These are phyloP conservation scores for Cystofilobasidium capitatum DNA, from an alignment of 768 basidiomycete species.

Conservation along the genomic window DNA sequence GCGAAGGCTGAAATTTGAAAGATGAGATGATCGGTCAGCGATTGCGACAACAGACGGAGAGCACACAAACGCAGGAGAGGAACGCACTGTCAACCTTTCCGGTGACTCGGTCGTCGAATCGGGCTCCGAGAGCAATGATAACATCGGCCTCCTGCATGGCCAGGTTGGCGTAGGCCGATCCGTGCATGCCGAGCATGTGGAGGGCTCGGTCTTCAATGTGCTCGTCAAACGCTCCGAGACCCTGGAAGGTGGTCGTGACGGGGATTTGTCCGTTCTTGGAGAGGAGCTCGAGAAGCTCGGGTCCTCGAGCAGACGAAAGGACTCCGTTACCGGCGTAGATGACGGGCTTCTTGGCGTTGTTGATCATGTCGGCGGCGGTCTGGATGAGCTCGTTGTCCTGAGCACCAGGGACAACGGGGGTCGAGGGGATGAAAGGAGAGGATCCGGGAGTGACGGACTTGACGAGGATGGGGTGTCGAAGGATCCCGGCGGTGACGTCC, in stretches of 20 bases:
- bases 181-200: conserved; percentile 99
- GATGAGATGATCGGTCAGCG: not conserved
- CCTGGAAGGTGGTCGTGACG: conserved; percentile 91
- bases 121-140: conserved; percentile 89
- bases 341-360: conserved; percentile 77
- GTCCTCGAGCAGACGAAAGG: conserved; percentile 68
- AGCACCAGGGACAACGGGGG: conserved; percentile 48
- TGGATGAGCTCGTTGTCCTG: conserved; percentile 59
- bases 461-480: conserved; percentile 72
- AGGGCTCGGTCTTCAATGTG: conserved; percentile 62
- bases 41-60: not conserved
- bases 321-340: conserved; percentile 91
- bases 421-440: conserved; percentile 47
- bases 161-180: conserved; percentile 89
- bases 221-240: conserved; percentile 93
- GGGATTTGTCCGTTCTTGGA: conserved; percentile 83
- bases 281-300: conserved; percentile 67
- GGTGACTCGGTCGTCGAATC: conserved; percentile 97
- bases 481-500: conserved; percentile 87
- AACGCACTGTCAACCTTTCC: conserved; percentile 60
- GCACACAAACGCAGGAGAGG: conserved; percentile 4
- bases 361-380: conserved; percentile 82
- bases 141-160: conserved; percentile 97
- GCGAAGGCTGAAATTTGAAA: conserved; percentile 58
- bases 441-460: conserved; percentile 72